Conservation (phyloP, 2,329 filamentous ascomycete genomes). For the Exophiala aquamarina region DNA sequence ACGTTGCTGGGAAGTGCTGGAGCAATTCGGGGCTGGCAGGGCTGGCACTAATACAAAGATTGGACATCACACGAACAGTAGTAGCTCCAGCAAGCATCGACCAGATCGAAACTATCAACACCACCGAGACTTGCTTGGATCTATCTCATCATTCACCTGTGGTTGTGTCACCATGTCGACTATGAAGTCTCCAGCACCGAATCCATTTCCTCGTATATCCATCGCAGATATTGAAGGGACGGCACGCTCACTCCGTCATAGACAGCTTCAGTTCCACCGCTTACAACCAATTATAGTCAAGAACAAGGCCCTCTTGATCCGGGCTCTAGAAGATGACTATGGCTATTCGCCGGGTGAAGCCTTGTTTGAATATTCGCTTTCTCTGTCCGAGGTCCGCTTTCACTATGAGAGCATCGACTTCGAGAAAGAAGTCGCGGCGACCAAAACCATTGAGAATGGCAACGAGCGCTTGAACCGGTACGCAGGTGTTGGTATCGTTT, state of each 20-base stretch:
- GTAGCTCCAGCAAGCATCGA: no score
- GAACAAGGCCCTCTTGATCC: neutral
- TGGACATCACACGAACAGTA: no score
- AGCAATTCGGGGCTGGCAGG: no score
- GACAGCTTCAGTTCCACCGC: slow-evolving; percentile 14
- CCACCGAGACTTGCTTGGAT: no score
- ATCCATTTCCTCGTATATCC: no score
- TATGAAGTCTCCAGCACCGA: no score
- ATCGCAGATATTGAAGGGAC: neutral
- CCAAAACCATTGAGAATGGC: neutral
- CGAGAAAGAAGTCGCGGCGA: slow-evolving; percentile 23
- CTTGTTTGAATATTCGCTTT: slow-evolving; percentile 30
- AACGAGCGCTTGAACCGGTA: slow-evolving; percentile 1
- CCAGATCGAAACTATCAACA: no score
- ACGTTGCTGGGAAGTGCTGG: no score
- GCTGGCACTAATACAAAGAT: no score
- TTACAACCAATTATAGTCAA: slow-evolving; percentile 9
- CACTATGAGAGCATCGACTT: slow-evolving; percentile 33
- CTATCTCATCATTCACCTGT: no score
- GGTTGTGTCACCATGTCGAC: no score
- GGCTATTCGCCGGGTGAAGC: slow-evolving; percentile 32
- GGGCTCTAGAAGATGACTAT: neutral
- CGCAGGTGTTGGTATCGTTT: slow-evolving; percentile 24
- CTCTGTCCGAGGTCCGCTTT: slow-evolving; percentile 32
- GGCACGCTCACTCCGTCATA: slow-evolving; percentile 11